phyloP scores from a whole-genome alignment of 495 filamentous ascomycete genomes.

The Penicillium coprophilum region DNA sequence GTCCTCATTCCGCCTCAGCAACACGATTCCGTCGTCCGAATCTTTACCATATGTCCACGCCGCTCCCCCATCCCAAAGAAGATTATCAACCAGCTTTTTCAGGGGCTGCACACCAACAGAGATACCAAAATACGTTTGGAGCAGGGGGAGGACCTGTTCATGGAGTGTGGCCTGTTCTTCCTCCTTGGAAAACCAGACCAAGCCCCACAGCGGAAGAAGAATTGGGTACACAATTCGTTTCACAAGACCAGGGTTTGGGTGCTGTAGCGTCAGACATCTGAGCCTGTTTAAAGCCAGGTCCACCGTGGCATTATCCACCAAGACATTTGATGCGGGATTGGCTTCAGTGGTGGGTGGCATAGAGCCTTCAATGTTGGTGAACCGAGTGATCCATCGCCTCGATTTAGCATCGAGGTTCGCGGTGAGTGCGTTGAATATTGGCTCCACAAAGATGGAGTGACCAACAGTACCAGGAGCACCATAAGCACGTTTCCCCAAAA shows the following conservation, averaged over 20 bases:
- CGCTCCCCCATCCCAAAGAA: constrained; percentile 54
- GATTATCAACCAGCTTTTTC: constrained; percentile 46
- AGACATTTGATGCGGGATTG: constrained; percentile 6
- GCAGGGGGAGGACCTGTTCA: constrained; percentile 33
- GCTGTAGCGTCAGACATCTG: constrained; percentile 57
- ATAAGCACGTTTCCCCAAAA: constrained; percentile 63
- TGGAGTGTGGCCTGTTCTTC: constrained; percentile 29
- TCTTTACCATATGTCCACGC: constrained; percentile 47
- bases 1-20: constrained; percentile 27
- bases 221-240: constrained; percentile 66
- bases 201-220: constrained; percentile 66
- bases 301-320: constrained; percentile 29
- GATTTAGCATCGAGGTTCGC: constrained; percentile 44
- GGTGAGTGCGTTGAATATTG: constrained; percentile 61
- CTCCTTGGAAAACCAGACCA: constrained; percentile 55
- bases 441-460: constrained; percentile 66
- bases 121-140: constrained; percentile 51
- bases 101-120: constrained; percentile 45
- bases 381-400: constrained; percentile 25
- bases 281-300: constrained; percentile 55
- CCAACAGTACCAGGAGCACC: constrained; percentile 70
- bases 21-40: constrained; percentile 34
- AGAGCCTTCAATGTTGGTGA: constrained; percentile 11
- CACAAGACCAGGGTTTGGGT: constrained; percentile 71
- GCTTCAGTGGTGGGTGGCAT: neutral